These are phyloP conservation scores for Tylopilus felleus DNA, from an alignment of 768 basidiomycete genomes.

Conservation along the genomic window DNA sequence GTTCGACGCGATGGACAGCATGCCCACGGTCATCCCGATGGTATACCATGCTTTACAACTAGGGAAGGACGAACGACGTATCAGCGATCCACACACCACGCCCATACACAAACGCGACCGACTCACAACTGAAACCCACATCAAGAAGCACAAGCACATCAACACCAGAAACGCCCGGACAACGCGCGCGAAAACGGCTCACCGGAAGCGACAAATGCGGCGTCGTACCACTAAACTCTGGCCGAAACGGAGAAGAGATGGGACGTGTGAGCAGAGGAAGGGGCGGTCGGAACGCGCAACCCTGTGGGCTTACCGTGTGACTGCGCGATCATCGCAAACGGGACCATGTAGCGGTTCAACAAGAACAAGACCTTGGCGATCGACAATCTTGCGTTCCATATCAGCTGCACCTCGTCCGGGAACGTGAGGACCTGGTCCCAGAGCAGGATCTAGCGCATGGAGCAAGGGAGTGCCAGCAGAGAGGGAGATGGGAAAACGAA, in stretches of 20 bases:
- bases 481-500: too few relatives aligned
- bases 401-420: slow-evolving; percentile 30
- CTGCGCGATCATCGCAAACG: slow-evolving; percentile 28
- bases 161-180: not conserved
- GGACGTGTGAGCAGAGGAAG: not conserved
- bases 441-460: slow-evolving; percentile 24
- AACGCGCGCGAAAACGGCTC: not conserved
- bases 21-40: slow-evolving; percentile 28
- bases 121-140: slow-evolving; percentile 17
- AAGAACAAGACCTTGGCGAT: slow-evolving; percentile 33
- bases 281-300: too few relatives aligned
- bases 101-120: not conserved
- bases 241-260: not conserved
- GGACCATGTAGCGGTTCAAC: slow-evolving; percentile 34
- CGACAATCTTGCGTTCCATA: slow-evolving; percentile 31
- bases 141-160: not conserved
- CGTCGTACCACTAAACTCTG: slow-evolving; percentile 24
- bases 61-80: not conserved
- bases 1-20: slow-evolving; percentile 34
- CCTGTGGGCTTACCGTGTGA: slow-evolving; percentile 25
- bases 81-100: not conserved
- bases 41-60: slow-evolving; percentile 27
- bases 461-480: too few relatives aligned
- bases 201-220: slow-evolving; percentile 14
- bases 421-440: slow-evolving; percentile 36